Evolutionary conservation across 2,329 filamentous ascomycete species (phyloP).

Genomic region (Hymenoscyphus occultus): DNA sequence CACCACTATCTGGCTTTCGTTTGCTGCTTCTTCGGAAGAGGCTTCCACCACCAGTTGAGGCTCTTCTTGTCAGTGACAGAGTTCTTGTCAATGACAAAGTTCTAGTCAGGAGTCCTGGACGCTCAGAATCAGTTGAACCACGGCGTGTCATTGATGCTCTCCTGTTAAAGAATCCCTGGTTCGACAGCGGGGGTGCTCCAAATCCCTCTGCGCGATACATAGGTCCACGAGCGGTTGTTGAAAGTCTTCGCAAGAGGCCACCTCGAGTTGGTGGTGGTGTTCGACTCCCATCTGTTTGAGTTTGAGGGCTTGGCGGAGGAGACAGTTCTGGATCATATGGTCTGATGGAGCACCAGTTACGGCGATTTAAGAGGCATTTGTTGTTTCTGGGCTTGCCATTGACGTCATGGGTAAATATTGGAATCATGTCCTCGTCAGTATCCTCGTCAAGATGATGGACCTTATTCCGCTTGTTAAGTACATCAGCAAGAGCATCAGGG

Average conservation of each 20-base stretch:
- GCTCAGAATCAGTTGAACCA: constrained; percentile 39
- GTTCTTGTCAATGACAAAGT: constrained; percentile 62
- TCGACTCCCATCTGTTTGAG: constrained; percentile 48
- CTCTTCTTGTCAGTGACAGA: constrained; percentile 56
- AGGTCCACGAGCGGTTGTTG: constrained; percentile 33
- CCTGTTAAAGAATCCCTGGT: constrained; percentile 39
- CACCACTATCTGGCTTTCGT: constrained; percentile 44
- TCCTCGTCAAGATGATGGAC: constrained; percentile 67
- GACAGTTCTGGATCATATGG: constrained; percentile 77
- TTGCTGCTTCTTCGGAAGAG: constrained; percentile 48
- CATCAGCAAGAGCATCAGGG: constrained; percentile 81
- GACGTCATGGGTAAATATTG: constrained; percentile 84
- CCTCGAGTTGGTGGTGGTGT: constrained; percentile 32
- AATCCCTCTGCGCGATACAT: constrained; percentile 32
- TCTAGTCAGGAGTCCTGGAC: constrained; percentile 46
- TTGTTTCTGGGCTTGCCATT: constrained; percentile 90
- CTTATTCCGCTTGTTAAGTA: constrained; percentile 91
- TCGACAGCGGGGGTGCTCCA: constrained; percentile 28
- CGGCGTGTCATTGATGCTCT: constrained; percentile 43
- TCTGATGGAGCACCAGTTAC: constrained; percentile 94
- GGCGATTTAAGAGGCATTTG: constrained; percentile 78
- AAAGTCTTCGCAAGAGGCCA: constrained; percentile 34
- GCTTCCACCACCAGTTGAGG: constrained; percentile 38
- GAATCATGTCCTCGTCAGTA: constrained; percentile 95
- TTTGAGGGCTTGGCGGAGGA: constrained; percentile 64